Evolutionary conservation across 2,329 filamentous ascomycete species (phyloP), one percentile per base, ranked within the genome.

Genomic region (Grosmannia huntii): DNA sequence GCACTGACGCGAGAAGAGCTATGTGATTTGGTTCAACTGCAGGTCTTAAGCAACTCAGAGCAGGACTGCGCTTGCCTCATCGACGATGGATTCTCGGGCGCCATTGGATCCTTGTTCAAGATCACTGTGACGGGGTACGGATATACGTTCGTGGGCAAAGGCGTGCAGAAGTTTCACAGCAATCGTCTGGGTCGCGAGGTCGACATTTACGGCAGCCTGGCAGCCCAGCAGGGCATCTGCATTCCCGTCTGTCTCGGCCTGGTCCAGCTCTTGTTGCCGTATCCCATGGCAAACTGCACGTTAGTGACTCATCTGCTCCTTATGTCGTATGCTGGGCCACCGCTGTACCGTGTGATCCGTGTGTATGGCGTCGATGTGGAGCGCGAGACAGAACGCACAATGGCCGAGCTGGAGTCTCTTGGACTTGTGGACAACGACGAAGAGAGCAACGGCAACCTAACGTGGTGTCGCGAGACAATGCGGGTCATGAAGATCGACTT

Each of bases 301-400:
- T 51, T 60, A 5, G 54, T 63, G 10, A 57, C 60, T n/a, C 59
- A 63, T 31, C 61, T 64, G 59, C 28, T 64, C 57, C 60, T 64
- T 2, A 54, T 64, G 58, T 63, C 63, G 19, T 64, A 59, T 55
- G 61, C 60, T 19, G 63, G 62, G 23, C 52, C 3, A 5, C 31
- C 48, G 23, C 41, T 59, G 33, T 41, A 53, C n/a, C 38, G 31
- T 21, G 31, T n/a, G 52, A 23, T 28, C 7, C 28, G 28, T 28
- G 28, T 23, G 21, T 16, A n/a, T 16, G 41, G 11, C 49, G 53
- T 28, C 49, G 16, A 41, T 9, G n/a, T 53, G 9, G 52, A 41
- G 21, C 19, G 23, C 16, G 60, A 61, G 56, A 53, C 49, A 21
- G n/a, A 27, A 46, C 60, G 60, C 46, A 59, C 60, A 33, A 51